A percentile compares a stretch with the other conserved stretches of the same genome.
Evolutionary conservation across 148 eudicot species (phyloP).

Genomic region (Persicaria tinctoria): DNA sequence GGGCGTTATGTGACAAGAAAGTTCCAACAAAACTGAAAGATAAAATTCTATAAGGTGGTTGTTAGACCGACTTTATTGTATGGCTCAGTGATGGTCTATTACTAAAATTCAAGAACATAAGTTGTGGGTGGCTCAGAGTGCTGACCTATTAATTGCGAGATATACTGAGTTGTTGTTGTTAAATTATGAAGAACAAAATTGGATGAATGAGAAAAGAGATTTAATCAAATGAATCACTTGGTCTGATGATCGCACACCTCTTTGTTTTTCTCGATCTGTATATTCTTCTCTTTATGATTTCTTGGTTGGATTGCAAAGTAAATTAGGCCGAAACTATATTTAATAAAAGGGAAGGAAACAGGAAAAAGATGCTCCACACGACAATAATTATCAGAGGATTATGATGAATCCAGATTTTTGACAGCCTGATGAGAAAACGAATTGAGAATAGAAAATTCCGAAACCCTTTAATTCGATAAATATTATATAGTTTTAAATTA

Average conservation of each 20-base stretch:
- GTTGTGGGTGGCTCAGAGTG: too few species aligned
- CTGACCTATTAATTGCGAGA: too few species aligned
- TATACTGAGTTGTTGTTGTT: too few species aligned
- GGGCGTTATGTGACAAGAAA: too few species aligned
- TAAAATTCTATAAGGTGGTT: too few species aligned
- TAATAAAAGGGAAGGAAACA: background rate
- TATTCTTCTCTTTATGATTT: background rate
- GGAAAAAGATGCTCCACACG: background rate
- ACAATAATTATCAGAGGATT: background rate
- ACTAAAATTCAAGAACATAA: too few species aligned
- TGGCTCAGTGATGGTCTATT: too few species aligned
- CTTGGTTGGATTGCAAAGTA: constrained; percentile 8
- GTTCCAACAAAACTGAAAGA: too few species aligned
- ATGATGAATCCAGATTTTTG: background rate
- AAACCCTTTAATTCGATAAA: background rate
- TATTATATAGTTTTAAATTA: too few species aligned
- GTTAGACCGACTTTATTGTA: too few species aligned
- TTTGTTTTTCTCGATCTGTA: background rate
- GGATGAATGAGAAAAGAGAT: background rate
- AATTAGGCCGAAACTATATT: background rate
- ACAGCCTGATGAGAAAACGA: background rate
- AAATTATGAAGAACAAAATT: background rate
- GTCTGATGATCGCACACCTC: background rate
- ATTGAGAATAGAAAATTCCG: background rate
- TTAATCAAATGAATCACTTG: constrained; percentile 6